These are phyloP conservation scores for Amanita fuliginea DNA, from an alignment of 768 basidiomycete genomes.

Conservation along the genomic window DNA sequence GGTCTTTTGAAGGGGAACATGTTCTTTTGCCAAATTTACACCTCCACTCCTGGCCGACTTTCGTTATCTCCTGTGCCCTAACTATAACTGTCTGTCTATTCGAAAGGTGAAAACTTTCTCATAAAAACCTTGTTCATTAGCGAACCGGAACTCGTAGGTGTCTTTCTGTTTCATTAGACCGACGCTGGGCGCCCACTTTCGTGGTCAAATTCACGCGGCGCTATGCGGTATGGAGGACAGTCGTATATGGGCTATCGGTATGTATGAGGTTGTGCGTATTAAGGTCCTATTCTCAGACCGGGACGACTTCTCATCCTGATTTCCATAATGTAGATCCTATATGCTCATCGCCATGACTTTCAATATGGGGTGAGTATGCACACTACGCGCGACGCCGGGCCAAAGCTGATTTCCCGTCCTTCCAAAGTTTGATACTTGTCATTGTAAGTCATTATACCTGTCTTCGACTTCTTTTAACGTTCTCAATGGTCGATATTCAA, in stretches of 20 bases:
- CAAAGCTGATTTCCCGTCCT: background rate
- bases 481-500: background rate
- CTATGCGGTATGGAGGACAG: conserved; percentile 41
- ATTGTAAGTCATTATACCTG: conserved; percentile 25
- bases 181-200: conserved; percentile 33
- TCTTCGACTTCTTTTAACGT: background rate
- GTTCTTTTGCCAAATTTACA: conserved; percentile 27
- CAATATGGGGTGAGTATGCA: conserved; percentile 45
- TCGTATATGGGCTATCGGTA: conserved; percentile 46
- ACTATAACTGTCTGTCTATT: conserved; percentile 35
- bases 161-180: conserved; percentile 37
- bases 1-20: conserved; percentile 27
- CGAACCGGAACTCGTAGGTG: conserved; percentile 22
- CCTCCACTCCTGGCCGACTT: conserved; percentile 37
- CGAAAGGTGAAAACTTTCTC: conserved; percentile 38
- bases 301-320: background rate
- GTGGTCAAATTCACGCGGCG: conserved; percentile 30
- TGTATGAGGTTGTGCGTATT: conserved; percentile 48
- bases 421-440: conserved; percentile 39
- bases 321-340: conserved; percentile 34
- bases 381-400: background rate
- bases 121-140: conserved; percentile 2
- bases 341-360: conserved; percentile 71
- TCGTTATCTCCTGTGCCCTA: conserved; percentile 34
- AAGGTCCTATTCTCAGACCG: no score